phyloP scores from a whole-genome alignment of 2,329 filamentous ascomycete species.

The Ophiostoma ulmi region DNA sequence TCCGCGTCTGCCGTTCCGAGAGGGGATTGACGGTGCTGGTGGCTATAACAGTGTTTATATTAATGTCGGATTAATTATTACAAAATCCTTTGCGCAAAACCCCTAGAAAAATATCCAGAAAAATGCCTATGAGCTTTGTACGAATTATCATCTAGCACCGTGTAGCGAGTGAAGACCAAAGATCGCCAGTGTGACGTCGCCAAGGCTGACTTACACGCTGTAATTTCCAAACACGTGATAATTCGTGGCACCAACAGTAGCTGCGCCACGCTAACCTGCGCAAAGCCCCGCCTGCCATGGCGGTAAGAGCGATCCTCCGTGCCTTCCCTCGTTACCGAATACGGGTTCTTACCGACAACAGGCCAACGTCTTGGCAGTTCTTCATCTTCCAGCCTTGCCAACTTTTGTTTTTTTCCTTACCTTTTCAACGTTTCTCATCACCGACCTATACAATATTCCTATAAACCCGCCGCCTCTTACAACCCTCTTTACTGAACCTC shows the following conservation, averaged over 20 bases:
- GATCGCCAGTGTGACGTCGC: slow-evolving; percentile 6
- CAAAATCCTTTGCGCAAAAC: background rate
- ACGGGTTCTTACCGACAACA: background rate
- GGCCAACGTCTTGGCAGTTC: background rate
- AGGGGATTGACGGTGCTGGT: background rate
- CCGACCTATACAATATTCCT: slow-evolving; percentile 1
- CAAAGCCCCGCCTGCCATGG: background rate
- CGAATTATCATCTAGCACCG: background rate
- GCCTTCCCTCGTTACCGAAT: background rate
- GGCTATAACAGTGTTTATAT: background rate
- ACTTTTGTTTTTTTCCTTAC: background rate
- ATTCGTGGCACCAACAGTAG: background rate
- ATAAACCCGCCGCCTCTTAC: background rate
- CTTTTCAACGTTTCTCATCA: background rate
- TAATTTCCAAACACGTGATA: background rate
- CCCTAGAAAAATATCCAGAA: background rate
- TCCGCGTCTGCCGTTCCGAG: background rate
- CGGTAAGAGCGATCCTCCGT: background rate
- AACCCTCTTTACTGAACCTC: background rate
- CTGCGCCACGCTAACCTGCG: slow-evolving; percentile 9
- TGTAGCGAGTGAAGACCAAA: background rate
- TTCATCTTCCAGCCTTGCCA: background rate
- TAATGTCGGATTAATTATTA: background rate
- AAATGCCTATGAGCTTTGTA: background rate
- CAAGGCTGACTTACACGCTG: slow-evolving; percentile 7